These are phyloP conservation scores for Plectosphaerella plurivora DNA, from an alignment of 2,329 filamentous ascomycete genomes.

Conservation along the genomic window DNA sequence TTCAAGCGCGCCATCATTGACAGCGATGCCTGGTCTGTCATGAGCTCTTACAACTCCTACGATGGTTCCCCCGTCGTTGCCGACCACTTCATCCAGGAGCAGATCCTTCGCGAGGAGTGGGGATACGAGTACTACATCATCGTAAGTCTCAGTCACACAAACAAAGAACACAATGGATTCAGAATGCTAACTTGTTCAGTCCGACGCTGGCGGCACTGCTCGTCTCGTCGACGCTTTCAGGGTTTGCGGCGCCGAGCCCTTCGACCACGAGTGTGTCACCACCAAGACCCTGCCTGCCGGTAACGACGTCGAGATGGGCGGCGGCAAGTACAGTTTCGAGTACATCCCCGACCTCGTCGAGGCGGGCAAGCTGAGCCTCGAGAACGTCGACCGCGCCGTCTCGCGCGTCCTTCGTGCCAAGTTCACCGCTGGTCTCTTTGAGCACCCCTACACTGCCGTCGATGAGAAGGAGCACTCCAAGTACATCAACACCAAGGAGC, in stretches of 20 bases:
- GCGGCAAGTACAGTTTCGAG: conserved; percentile 66
- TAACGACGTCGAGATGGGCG: conserved; percentile 73
- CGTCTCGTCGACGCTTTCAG: conserved; percentile 60
- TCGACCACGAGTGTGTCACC: conserved; percentile 63
- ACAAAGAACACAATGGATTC: background rate
- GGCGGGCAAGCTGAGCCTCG: conserved; percentile 54
- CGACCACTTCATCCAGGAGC: conserved; percentile 60
- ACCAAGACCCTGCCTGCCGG: conserved; percentile 61
- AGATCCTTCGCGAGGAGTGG: conserved; percentile 68
- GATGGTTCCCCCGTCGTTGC: conserved; percentile 67
- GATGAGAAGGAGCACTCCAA: conserved; percentile 48
- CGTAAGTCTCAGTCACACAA: conserved; percentile 2
- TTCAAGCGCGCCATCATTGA: conserved; percentile 71
- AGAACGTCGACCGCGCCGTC: conserved; percentile 62
- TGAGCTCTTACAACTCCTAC: conserved; percentile 72
- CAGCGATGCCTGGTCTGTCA: conserved; percentile 61
- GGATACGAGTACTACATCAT: conserved; percentile 65
- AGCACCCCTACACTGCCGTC: conserved; percentile 61
- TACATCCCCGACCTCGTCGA: conserved; percentile 61
- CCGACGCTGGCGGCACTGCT: conserved; percentile 67
- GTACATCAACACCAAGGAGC: conserved; percentile 58
- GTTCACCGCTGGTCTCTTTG: conserved; percentile 67
- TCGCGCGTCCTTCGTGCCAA: conserved; percentile 62
- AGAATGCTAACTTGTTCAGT: conserved; percentile 7
- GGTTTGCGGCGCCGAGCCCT: conserved; percentile 54